Conservation (phyloP, 2,329 filamentous ascomycete genomes). For the Thielaviopsis ethacetica region DNA sequence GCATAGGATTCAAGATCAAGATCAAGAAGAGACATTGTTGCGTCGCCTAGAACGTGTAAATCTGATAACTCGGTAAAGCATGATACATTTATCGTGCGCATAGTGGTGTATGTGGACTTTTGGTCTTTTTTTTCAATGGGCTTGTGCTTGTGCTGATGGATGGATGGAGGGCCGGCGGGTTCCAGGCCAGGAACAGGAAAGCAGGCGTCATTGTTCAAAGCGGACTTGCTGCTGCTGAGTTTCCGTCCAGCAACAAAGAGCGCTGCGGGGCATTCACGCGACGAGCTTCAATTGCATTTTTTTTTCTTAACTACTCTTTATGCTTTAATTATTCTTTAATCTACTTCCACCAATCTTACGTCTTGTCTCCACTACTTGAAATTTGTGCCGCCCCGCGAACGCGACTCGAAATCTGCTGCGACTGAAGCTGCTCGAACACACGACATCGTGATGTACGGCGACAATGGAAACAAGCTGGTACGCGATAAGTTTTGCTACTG, state of each 20-base stretch:
- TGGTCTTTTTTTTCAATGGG: neutral
- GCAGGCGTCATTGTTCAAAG: neutral
- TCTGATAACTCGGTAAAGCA: too few relatives aligned
- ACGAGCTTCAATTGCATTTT: neutral
- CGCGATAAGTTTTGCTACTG: neutral
- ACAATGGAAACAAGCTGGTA: constrained; percentile 13
- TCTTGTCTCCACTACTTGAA: too few relatives aligned
- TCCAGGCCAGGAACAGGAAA: neutral
- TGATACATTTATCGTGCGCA: neutral
- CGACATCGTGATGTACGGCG: constrained; percentile 12
- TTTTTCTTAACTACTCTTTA: neutral
- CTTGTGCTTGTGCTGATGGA: neutral
- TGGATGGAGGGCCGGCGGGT: neutral
- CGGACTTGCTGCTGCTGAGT: neutral
- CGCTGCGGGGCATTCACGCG: neutral
- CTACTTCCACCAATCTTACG: too few relatives aligned
- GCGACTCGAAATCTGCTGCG: neutral
- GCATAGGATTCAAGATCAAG: constrained; percentile 6
- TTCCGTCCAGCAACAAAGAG: neutral
- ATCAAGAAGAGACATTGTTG: neutral
- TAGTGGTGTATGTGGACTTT: neutral
- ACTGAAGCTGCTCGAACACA: neutral
- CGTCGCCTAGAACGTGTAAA: neutral
- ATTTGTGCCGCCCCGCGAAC: neutral
- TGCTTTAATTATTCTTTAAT: too few relatives aligned